phyloP scores from a whole-genome alignment of 2,329 filamentous ascomycete genomes.

The Dactylellina sp. region DNA sequence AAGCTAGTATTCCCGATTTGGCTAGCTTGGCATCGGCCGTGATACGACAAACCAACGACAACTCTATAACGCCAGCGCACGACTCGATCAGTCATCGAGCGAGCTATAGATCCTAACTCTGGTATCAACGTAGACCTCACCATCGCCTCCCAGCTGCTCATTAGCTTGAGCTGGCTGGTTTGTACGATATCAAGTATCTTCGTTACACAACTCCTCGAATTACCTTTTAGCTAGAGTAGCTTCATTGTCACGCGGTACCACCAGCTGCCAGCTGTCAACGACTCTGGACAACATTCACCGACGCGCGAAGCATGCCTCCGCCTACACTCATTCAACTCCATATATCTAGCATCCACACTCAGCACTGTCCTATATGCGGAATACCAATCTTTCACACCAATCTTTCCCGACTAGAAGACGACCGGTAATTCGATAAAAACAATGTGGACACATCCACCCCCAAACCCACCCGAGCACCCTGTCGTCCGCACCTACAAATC shows the following conservation, averaged over 20 bases:
- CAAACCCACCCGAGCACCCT: conserved; percentile 34
- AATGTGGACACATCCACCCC: conserved; percentile 53
- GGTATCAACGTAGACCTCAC: not conserved
- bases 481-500: conserved; percentile 30
- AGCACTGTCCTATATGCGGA: not conserved
- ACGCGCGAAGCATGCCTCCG: conserved; percentile 7
- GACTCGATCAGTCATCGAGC: not conserved
- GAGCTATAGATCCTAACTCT: not conserved
- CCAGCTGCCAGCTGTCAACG: conserved; percentile 37
- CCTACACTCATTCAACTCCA: not conserved
- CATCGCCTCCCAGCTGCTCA: conserved; percentile 41
- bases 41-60: conserved; percentile 4
- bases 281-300: conserved; percentile 29
- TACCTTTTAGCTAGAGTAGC: not conserved
- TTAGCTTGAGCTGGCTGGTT: conserved; percentile 50
- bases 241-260: conserved; percentile 34
- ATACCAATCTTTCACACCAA: not conserved
- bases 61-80: not conserved
- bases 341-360: not conserved
- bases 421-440: not conserved
- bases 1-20: not conserved
- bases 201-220: not conserved
- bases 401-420: conserved; percentile 25
- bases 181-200: too few relatives aligned
- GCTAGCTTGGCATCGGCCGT: conserved; percentile 1